Evolutionary conservation across 2,329 filamentous ascomycete species (phyloP).

Genomic region (Aureobasidium lini): DNA sequence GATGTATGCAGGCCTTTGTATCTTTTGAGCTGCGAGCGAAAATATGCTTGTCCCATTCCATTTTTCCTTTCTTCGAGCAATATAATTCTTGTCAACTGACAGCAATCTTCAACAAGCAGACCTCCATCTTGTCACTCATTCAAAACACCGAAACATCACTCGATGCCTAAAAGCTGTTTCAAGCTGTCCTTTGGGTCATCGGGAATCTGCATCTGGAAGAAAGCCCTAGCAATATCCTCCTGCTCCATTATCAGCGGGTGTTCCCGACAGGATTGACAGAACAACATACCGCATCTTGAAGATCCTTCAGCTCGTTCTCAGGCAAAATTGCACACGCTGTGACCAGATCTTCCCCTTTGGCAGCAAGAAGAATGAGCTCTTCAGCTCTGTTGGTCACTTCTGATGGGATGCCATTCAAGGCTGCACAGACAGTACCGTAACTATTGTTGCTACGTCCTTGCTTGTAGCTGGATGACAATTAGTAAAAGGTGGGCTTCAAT

Average conservation of each 20-base stretch:
- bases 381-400: slow-evolving; percentile 69
- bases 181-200: background rate
- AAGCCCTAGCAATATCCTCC: background rate
- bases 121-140: background rate
- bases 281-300: slow-evolving; percentile 56
- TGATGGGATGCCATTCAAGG: slow-evolving; percentile 72
- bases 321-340: slow-evolving; percentile 63
- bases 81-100: background rate
- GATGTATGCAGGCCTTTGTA: background rate
- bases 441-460: slow-evolving; percentile 67
- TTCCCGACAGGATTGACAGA: background rate
- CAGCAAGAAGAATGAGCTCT: slow-evolving; percentile 59
- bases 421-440: slow-evolving; percentile 78
- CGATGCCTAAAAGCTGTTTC: background rate
- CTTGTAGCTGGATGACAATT: background rate
- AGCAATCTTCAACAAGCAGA: background rate
- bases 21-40: background rate
- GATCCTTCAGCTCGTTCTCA: slow-evolving; percentile 52
- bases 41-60: background rate
- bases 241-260: background rate
- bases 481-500: background rate
- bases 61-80: background rate
- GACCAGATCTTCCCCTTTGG: slow-evolving; percentile 68
- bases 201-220: background rate
- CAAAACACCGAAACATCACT: background rate